Evolutionary conservation across 129 eudicot species (phyloP), one percentile per base, ranked within the genome.

Genomic region (Pittosporum tobira): DNA sequence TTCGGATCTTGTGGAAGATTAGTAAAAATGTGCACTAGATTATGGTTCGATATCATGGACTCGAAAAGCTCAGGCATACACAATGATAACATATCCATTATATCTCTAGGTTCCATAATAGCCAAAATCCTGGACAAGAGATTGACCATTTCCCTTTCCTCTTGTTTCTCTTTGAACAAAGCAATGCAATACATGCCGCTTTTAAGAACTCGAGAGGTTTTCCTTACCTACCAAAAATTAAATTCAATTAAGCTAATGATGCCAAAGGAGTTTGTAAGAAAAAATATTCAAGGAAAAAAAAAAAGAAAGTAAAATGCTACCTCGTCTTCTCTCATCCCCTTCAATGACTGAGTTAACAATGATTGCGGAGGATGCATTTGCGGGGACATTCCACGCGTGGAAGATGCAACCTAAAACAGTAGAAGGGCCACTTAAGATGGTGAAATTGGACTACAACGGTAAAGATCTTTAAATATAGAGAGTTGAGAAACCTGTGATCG

Each of bases 261-360:
- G 57, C 23, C 42, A 67, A 53, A 29, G 27, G 36, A 51, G 19
- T 9, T 53, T 62, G 31, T 40, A n/a, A 20, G n/a, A 50, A 16
- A 21, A 52, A 49, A 38, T n/a, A n/a, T n/a, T n/a, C n/a, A n/a
- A n/a, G 57, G 14, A 44, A 69, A 28, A 6, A 25, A 37, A 31
- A 16, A 37, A 19, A 27, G 22, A 48, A 21, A 29, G 59, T 27
- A 46, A 10, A 52, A 46, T 9, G n/a, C 63, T 79, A 88, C 97
- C 95, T 91, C 98, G 63, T 91, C 94, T 81, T 91, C 94, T 72
- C 81, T 78, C 84, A 91, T 72, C 62, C 98, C 95, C 72, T 81
- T 91, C 51, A 83, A 83, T 29, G 84, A 77, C 51, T 75, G 88
- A 42, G 81, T 61, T 25, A 66, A 15, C 20, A 89, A 71, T 22